Evolutionary conservation across 106 monocot genomes (phyloP).

Genomic region (Hemerocallis citrina): DNA sequence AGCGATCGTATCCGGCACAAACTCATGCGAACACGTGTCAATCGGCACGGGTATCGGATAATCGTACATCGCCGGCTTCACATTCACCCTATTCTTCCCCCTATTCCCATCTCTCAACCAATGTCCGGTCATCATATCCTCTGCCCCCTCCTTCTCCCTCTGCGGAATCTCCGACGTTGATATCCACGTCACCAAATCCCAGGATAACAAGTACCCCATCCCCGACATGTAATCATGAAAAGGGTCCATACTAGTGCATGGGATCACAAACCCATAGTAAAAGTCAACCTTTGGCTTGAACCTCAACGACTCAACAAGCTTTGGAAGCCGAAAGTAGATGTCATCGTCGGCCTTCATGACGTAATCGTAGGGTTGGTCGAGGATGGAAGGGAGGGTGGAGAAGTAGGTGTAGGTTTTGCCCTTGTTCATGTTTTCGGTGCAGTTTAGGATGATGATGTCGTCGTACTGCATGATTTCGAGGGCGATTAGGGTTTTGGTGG

Average conservation of each 20-base stretch:
- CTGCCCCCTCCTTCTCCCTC: slow-evolving; percentile 21
- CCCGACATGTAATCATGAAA: slow-evolving; percentile 46
- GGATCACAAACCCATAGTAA: slow-evolving; percentile 41
- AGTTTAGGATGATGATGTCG: slow-evolving; percentile 51
- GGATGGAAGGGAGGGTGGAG: slow-evolving; percentile 27
- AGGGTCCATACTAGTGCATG: slow-evolving; percentile 21
- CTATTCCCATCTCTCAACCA: slow-evolving; percentile 28
- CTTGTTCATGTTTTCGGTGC: slow-evolving; percentile 59
- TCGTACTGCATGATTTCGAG: slow-evolving; percentile 42
- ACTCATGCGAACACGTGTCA: slow-evolving; percentile 29
- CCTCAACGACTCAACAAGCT: slow-evolving; percentile 25
- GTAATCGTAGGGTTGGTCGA: slow-evolving; percentile 38
- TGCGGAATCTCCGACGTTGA: slow-evolving; percentile 19
- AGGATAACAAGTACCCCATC: slow-evolving; percentile 46
- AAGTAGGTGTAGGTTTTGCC: slow-evolving; percentile 58
- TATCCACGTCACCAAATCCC: slow-evolving; percentile 58
- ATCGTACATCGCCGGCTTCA: slow-evolving; percentile 45
- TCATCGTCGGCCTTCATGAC: slow-evolving; percentile 65
- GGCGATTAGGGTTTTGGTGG: slow-evolving; percentile 34
- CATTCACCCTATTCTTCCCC: slow-evolving; percentile 36
- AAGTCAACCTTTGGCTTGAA: slow-evolving; percentile 27
- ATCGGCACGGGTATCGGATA: slow-evolving; percentile 14
- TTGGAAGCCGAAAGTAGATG: slow-evolving; percentile 29
- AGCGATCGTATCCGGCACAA: slow-evolving; percentile 43
- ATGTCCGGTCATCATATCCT: slow-evolving; percentile 27